Percentiles rank a stretch among this genome's conserved stretches.
Evolutionary conservation across 208 protist species (phyloP).

Genomic region (Leishmania martiniquensis): DNA sequence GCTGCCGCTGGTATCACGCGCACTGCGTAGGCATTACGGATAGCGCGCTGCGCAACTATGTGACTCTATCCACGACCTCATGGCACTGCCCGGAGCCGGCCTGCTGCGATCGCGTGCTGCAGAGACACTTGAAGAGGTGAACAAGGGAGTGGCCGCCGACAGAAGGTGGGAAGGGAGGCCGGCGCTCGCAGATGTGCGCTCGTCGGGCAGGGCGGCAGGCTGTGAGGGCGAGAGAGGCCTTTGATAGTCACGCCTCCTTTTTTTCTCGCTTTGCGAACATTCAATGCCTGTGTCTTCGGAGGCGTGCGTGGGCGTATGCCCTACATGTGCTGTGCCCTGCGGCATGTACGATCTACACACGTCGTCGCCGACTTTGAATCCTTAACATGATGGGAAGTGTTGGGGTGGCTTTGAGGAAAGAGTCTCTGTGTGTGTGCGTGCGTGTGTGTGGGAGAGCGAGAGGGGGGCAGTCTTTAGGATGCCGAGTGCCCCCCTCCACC

Average conservation of each 20-base stretch:
- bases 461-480: not conserved
- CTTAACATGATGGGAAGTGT: not conserved
- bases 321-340: not conserved
- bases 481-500: not conserved
- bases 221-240: not conserved
- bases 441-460: not conserved
- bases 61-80: constrained; percentile 73
- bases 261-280: not conserved
- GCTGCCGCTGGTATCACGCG: constrained; percentile 80
- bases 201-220: not conserved
- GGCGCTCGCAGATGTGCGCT: not conserved
- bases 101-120: constrained; percentile 63
- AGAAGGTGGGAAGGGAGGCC: not conserved
- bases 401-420: not conserved
- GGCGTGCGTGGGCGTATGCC: not conserved
- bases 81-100: constrained; percentile 85
- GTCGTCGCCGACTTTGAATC: not conserved
- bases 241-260: not conserved
- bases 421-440: too few species aligned
- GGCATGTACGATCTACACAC: not conserved
- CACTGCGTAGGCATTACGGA: constrained; percentile 69
- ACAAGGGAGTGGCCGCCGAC: not conserved
- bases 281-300: not conserved
- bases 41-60: constrained; percentile 54
- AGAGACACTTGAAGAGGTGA: constrained; percentile 42